Base-by-base conservation (phyloP, 352 stramenopile genomes). In the Phytophthora brassicae region DNA sequence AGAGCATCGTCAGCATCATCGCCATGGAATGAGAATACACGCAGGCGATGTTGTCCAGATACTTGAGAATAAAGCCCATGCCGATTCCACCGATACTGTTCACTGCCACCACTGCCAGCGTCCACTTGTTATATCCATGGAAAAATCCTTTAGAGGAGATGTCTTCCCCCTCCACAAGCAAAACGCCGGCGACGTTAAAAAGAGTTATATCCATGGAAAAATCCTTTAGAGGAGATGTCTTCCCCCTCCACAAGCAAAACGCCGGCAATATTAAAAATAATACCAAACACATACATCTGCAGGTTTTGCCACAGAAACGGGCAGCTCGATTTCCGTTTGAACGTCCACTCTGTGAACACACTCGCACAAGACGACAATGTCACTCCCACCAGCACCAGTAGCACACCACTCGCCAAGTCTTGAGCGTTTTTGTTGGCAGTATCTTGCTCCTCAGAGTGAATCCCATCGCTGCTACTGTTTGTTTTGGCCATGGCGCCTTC, bases 1-100 rank as follows among this genome's bases (percentile, higher is more conserved):
- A 86, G 53, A 92, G 64, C 79, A 90, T 93, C 38, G 86, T 95
- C 56, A 95, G 81, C 79, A 95, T 91, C 86, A 95, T 95, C 28
- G 84, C 86, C 57, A 95, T 76, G 19, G 84, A 85, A 52, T 95
- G 86, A 17, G 83, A 81, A 70, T 92, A 94, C 5, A 94, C 83
- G 52, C 79, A 89, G 31, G 84, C 86, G n/a, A 95, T 95, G 64
- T 95, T 95, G 82, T 95, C 86, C n/a, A 95, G 49, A 59, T 84
- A 95, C 67, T 94, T 94, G 55, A 95, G 72, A 49, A 95, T 90
- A 26, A 87, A 74, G 41, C 81, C 84, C 71, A 94, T 87, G 35
- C 69, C 83, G 51, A 95, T 84, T 33, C 86, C 86, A 28, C 69
- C 81, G 36, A 89, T 64, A 36, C 77, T 90, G 68, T 94, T 88